Base-by-base conservation (phyloP, 352 stramenopile species). In the Globisporangium okanoganense region DNA sequence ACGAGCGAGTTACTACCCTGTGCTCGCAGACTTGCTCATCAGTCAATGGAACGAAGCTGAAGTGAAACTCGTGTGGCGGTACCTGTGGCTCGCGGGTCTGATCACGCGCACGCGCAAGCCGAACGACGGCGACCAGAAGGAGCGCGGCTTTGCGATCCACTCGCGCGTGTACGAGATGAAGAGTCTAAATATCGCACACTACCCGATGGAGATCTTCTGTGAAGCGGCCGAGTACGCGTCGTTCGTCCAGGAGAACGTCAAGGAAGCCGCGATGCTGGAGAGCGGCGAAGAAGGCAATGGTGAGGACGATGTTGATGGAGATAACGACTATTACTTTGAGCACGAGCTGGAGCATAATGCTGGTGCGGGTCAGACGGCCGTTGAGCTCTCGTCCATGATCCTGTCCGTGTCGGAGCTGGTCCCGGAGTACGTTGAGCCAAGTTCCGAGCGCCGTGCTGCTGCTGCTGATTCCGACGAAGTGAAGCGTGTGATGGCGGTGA, bases 41-140 rank as follows among this genome's bases (percentile, higher is more conserved):
- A 84, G 67, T 45, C 75, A 67, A 38, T 95, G 84, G 82, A 80
- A 59, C 7, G 85, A 92, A 60, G 69, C 61, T 22, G 86, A 95
- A 52, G 79, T 92, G 29, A 90, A 93, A 56, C 72, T 93, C 25
- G 82, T 95, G 40, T 95, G 86, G 86, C 68, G 86, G 12, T 95
- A 92, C 59, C 62, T 95, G 40, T 95, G 83, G 81, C 52, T 95
- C 20, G 67, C 76, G n/a, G 80, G 83, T 31, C 65, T 93, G 31
- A 90, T 93, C 61, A 89, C 72, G 8, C 74, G 79, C 14, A 87
- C 78, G 12, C 64, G 62, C 6, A 76, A 78, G 24, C 64, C 59
- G 9, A 78, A 70, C 22, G 72, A 82, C 43, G 85, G 79, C 13
- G 67, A 88, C 50, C 69, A 84, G 61, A 82, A 84, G n/a, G 71